Conservation (phyloP, 257 asterid genomes). For the Nyctanthes arbortristis region DNA sequence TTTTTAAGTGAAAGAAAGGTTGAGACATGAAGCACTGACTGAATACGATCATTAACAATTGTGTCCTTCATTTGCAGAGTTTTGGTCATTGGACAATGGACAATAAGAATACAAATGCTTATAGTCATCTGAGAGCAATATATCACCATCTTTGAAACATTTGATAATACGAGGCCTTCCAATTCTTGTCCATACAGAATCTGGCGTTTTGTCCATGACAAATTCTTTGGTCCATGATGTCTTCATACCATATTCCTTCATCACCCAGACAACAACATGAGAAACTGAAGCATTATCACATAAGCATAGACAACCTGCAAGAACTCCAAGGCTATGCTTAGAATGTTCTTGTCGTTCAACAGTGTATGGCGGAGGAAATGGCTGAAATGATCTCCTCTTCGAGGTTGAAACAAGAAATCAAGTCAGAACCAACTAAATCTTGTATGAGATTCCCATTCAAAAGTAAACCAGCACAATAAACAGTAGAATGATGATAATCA, state of each 20-base stretch:
- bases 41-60: neutral
- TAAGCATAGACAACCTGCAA: conserved; percentile 26
- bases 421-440: conserved; percentile 34
- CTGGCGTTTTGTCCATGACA: conserved; percentile 25
- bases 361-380: conserved; percentile 45
- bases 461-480: conserved; percentile 33
- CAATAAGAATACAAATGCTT: conserved; percentile 26
- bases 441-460: conserved; percentile 34
- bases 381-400: conserved; percentile 38
- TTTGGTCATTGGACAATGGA: conserved; percentile 20
- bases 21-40: conserved; percentile 21
- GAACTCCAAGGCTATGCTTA: conserved; percentile 25
- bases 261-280: conserved; percentile 35
- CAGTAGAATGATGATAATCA: too few species aligned
- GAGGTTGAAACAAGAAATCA: conserved; percentile 53
- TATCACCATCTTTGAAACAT: conserved; percentile 38
- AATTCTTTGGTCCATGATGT: conserved; percentile 34
- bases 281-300: conserved; percentile 31
- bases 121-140: conserved; percentile 24
- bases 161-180: conserved; percentile 28
- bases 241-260: conserved; percentile 42
- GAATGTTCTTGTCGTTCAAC: too few species aligned
- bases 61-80: neutral
- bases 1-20: conserved; percentile 40
- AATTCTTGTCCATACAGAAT: neutral